A percentile compares a stretch with the other conserved stretches of the same genome.
Evolutionary conservation across 768 basidiomycete species (phyloP).

Genomic region (Lanmaoa rubissima): DNA sequence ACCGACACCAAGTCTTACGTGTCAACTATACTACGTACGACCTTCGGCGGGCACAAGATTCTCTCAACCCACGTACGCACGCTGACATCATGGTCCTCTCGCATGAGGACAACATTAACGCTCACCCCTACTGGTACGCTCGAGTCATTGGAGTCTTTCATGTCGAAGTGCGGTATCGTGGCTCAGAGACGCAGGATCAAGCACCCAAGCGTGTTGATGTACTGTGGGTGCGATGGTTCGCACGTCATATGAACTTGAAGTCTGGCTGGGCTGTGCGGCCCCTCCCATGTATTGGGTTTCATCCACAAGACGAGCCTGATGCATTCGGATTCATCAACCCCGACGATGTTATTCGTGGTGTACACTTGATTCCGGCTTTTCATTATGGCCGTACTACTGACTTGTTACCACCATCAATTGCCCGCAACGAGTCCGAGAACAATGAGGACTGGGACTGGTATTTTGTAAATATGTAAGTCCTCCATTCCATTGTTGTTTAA

Average conservation of each 20-base stretch:
- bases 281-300: neutral
- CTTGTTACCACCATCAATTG: constrained; percentile 3
- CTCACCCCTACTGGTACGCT: neutral
- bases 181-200: neutral
- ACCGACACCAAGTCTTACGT: neutral
- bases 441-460: constrained; percentile 33
- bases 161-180: neutral
- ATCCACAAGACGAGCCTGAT: neutral
- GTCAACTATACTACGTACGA: too few species aligned
- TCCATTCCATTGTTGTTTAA: too few species aligned
- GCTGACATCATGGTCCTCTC: too few species aligned
- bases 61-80: neutral
- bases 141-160: neutral
- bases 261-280: neutral
- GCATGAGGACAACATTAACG: too few species aligned
- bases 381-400: neutral
- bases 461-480: constrained; percentile 36
- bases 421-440: constrained; percentile 2
- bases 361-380: neutral
- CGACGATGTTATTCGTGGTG: neutral
- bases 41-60: neutral
- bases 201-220: neutral
- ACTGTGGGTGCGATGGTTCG: constrained; percentile 4
- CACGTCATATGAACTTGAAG: neutral
- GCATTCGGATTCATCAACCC: neutral